Conservation (phyloP, 306 rosid genomes). For the Lathyrus tuberosus region DNA sequence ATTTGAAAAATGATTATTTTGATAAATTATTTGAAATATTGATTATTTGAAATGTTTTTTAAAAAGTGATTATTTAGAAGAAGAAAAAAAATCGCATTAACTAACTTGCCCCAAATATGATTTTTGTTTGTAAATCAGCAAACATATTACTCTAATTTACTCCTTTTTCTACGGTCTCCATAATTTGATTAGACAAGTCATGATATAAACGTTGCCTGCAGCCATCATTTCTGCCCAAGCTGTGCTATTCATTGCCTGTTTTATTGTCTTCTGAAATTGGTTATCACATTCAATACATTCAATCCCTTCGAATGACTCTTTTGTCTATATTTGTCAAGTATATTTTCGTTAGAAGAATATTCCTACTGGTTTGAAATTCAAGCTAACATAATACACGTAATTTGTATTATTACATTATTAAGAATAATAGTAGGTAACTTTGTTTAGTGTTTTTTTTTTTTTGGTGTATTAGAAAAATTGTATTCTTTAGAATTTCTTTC, state of each 20-base stretch:
- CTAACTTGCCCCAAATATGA: not conserved
- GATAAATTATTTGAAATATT: too few species aligned
- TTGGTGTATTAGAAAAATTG: not conserved
- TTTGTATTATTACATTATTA: not conserved
- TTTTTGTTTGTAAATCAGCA: not conserved
- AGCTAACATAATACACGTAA: not conserved
- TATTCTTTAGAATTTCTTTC: not conserved
- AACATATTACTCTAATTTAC: not conserved
- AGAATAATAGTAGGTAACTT: not conserved
- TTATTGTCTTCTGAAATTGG: constrained; percentile 22
- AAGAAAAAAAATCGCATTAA: not conserved
- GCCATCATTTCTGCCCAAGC: constrained; percentile 20
- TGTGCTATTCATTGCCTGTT: constrained; percentile 29
- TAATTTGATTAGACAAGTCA: constrained; percentile 20
- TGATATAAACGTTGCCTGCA: constrained; percentile 31
- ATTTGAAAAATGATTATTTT: too few species aligned
- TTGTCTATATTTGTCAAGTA: constrained; percentile 18
- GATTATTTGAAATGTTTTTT: too few species aligned
- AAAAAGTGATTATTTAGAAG: too few species aligned
- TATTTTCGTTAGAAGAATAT: constrained; percentile 7
- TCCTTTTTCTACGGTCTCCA: not conserved
- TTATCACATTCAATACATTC: constrained; percentile 16
- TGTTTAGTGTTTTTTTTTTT: not conserved
- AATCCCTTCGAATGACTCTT: constrained; percentile 6
- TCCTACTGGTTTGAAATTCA: not conserved